A percentile compares a stretch with the other conserved stretches of the same genome.
phyloP scores from a whole-genome alignment of 176 grass and related monocot genomes.

The Ensete glaucum region DNA sequence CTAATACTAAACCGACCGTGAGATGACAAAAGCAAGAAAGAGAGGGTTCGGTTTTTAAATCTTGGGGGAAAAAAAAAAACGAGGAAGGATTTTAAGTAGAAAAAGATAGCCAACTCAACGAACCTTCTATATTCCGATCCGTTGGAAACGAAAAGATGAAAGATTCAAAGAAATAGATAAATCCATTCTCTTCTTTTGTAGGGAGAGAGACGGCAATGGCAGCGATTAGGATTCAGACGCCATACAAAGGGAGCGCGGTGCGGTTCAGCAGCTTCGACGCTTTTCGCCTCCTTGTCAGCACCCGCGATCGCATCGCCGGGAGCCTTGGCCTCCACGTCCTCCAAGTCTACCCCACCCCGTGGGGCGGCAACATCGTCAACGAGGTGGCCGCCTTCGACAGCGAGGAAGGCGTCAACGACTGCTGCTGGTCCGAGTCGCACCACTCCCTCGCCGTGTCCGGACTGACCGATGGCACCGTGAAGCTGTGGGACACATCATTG shows the following conservation, averaged over 20 bases:
- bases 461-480: conserved; percentile 50
- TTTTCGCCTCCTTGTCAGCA: conserved; percentile 56
- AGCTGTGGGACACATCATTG: conserved; percentile 50
- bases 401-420: conserved; percentile 61
- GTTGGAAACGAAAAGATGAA: too few species aligned
- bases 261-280: conserved; percentile 80
- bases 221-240: conserved; percentile 38
- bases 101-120: neutral
- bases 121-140: too few species aligned
- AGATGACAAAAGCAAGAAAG: too few species aligned
- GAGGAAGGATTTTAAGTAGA: too few species aligned
- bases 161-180: too few species aligned
- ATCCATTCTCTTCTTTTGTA: too few species aligned
- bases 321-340: conserved; percentile 67
- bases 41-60: too few species aligned
- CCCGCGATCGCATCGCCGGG: conserved; percentile 15
- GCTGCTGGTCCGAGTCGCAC: conserved; percentile 78
- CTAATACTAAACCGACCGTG: too few species aligned
- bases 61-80: too few species aligned
- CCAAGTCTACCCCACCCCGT: neutral
- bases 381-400: conserved; percentile 51
- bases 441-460: conserved; percentile 57
- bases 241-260: conserved; percentile 45
- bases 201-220: conserved; percentile 24
- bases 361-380: neutral